Percentiles rank a stretch among this genome's conserved stretches.
phyloP scores from a whole-genome alignment of 2,329 filamentous ascomycete species.

The Fusarium newnesense region DNA sequence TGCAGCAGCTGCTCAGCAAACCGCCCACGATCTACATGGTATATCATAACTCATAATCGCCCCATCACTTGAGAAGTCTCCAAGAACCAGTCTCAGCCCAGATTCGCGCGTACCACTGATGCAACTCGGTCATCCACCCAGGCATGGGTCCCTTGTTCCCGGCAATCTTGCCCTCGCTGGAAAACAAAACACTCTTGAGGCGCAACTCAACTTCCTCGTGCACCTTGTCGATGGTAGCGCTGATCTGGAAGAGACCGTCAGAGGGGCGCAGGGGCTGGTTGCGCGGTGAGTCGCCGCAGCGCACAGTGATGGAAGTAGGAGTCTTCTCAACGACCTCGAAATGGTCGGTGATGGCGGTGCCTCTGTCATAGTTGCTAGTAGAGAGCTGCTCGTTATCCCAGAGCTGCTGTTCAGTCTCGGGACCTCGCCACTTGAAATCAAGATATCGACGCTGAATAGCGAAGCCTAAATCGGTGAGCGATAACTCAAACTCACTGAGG shows the following conservation, averaged over 20 bases:
- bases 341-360: conserved; percentile 74
- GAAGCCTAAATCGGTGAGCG: conserved; percentile 56
- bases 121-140: conserved; percentile 43
- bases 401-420: conserved; percentile 70
- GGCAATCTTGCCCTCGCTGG: conserved; percentile 50
- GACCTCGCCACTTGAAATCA: conserved; percentile 66
- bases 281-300: conserved; percentile 73
- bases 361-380: conserved; percentile 67
- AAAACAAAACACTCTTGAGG: conserved; percentile 72
- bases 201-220: conserved; percentile 70
- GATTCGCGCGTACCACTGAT: conserved; percentile 55
- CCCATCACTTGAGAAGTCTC: conserved; percentile 47
- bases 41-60: conserved; percentile 2
- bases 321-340: conserved; percentile 77
- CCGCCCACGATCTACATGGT: neutral
- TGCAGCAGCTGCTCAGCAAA: neutral
- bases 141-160: conserved; percentile 49
- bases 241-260: conserved; percentile 75
- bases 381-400: conserved; percentile 68
- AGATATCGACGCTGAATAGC: conserved; percentile 68
- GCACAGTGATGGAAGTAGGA: conserved; percentile 67
- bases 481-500: neutral
- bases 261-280: conserved; percentile 64
- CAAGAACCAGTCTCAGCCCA: conserved; percentile 53
- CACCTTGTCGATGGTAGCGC: conserved; percentile 67